These are phyloP conservation scores for Rhododendron vialii DNA, from an alignment of 148 eudicot genomes.

Conservation along the genomic window DNA sequence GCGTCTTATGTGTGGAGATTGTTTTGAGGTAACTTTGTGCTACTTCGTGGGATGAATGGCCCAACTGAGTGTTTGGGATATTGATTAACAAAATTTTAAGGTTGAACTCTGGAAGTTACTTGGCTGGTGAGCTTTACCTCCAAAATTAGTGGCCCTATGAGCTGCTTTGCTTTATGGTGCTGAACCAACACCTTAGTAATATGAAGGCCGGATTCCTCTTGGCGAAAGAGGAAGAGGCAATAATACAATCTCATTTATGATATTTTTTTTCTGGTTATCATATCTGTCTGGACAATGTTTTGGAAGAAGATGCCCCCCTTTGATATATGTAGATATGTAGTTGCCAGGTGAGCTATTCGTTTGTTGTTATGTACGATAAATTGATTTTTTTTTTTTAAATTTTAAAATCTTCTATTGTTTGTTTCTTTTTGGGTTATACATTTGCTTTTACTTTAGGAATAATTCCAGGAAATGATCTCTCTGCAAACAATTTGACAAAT, in stretches of 20 bases:
- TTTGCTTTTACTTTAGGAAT: neutral
- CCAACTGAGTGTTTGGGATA: neutral
- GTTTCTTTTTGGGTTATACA: too few species aligned
- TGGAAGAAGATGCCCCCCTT: constrained; percentile 96
- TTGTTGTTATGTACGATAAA: too few species aligned
- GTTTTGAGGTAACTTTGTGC: constrained; percentile 50
- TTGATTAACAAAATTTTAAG: neutral
- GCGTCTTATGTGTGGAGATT: too few species aligned
- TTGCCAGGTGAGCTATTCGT: constrained; percentile 59
- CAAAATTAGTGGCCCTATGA: neutral
- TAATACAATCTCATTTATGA: neutral
- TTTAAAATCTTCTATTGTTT: too few species aligned
- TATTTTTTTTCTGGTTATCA: constrained; percentile 19
- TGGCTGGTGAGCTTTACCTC: neutral
- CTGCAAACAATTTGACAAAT: neutral
- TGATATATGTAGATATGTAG: constrained; percentile 49
- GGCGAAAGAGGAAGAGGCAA: neutral
- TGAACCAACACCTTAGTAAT: neutral
- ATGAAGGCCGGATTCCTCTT: neutral
- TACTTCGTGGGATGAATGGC: neutral
- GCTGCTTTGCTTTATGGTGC: constrained; percentile 2
- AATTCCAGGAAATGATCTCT: neutral
- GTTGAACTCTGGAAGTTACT: neutral
- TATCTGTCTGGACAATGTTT: constrained; percentile 70
- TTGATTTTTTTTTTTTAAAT: too few species aligned